Base-by-base conservation (phyloP, 2,329 filamentous ascomycete species). In the Talaromyces amestolkiae region DNA sequence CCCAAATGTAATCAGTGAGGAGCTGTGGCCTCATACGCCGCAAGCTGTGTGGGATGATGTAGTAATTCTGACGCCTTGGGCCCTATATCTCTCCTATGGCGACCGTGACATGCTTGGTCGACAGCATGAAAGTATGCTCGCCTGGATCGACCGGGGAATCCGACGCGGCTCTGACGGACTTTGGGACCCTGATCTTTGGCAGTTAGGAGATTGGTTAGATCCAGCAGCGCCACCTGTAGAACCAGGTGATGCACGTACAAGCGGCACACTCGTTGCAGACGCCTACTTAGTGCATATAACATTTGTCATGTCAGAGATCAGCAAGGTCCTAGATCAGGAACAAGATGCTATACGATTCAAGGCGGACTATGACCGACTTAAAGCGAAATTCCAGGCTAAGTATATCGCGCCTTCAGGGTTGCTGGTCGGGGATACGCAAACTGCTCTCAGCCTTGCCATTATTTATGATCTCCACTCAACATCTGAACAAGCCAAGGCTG, bases 201-300 rank as follows among this genome's bases (percentile, higher is more conserved):
- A 81, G 63, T 72, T 78, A 3, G 77, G 73, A 7, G 79, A 81
- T 70, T 81, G 78, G 78, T 71, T 81, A 0, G 79, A 81, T 65
- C 79, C 78, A 1, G 70, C 70, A 3, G 75, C 78, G 2, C 78
- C 78, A 2, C 69, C 74, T 4, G 39, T 43, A 8, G 72, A 74
- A 2, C 70, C 74, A 8, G 74, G 1, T 75, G 75, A 0, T 68
- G 73, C 41, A 72, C 71, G 15, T 71, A 70, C 3, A 17, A 43
- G 77, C 76, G n/a, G 69, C 75, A 65, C 69, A 70, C 8, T 69
- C 70, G 17, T 71, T 79, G 10, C 78, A 80, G 77, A 80, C 60
- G 75, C 76, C 3, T 80, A 77, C 64, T 70, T 80, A 1, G 72
- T 79, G 4, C 74, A 75, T 31, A 71, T 77, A 54, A 77, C 75